Base-by-base conservation (phyloP, 169 alveolate genomes). In the Cryptosporidium sp. region DNA sequence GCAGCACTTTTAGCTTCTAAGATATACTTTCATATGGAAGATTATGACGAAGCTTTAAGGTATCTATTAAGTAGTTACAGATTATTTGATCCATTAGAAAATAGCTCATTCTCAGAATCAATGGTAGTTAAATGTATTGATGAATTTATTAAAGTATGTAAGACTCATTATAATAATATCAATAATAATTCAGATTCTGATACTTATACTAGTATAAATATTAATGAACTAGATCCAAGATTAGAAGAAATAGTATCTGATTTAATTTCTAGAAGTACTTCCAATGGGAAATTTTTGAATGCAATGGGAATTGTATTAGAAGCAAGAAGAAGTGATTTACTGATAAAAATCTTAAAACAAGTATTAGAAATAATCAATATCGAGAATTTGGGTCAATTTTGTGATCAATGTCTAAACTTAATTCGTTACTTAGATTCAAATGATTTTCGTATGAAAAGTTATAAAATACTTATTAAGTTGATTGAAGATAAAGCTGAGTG, bases 281-380 rank as follows among this genome's bases (percentile, higher is more conserved):
- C 86, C n/a, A 93, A 94, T 71, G 94, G 95, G 29, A 95, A 95
- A 71, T 96, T 92, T 45, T 91, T 94, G 69, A 97, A 96, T 86
- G 99, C 99, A 14, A 93, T 98, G 56, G 99, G 99, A 0, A 95
- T 98, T 18, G 99, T 98, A 16, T 84, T 98, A 62, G 99, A 98
- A 87, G 93, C 98, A 29, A 93, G 98, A 61, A 92, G 99, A 85
- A 86, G 94, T 69, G 99, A 98, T 89, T 92, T 94, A 72, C 94
- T 98, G 18, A 92, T 93, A 68, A 92, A 91, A 48, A 94, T 97
- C 26, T 92, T 98, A 26, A 92, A 84, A 42, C 75, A 75, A 45
- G 29, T 12, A n/a, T 3, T 65, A n/a, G 72, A 65, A 29, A 29
- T 31, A 4, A 3, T 23, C 8, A 7, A 26, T 10, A 8, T 9